Evolutionary conservation across 2,329 filamentous ascomycete species (phyloP), one percentile per base, ranked within the genome.

Genomic region (Orbilia brochopaga): DNA sequence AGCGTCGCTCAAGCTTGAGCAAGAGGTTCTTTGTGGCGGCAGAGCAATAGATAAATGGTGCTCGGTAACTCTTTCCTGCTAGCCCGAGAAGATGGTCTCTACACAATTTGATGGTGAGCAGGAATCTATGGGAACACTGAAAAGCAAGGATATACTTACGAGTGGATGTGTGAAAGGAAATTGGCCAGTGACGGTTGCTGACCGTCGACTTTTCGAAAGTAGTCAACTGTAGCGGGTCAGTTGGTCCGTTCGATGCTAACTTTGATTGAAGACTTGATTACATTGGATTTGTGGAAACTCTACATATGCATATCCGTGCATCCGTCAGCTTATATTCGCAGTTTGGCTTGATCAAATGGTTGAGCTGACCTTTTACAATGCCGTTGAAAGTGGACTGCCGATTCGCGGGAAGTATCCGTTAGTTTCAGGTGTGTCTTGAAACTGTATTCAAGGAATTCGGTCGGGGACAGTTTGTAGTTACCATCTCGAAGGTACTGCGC

Each of bases 31-130:
- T 85, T 0, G 92, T 97, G 0, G 90, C 90, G 0, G 89, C 84
- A 0, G 92, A 96, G 80, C 92, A 97, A 79, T 96, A 97, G 19
- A 97, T 86, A 77, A 96, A 96, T 0, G 91, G 90, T 27, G 90
- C 86, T 51, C 87, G 85, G 60, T 92, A 83, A 11, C 83, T 85
- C 21, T 61, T 65, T 2, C 67, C 74, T 75, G 96, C 91, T 1
- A 97, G 83, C 0, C 93, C 92, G 37, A 85, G 84, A 0, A 97
- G 84, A 79, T 97, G 93, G 76, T 97, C 92, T 74, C 89, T 95
- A 44, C 11, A 35, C 8, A 32, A 8, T 32, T 5, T 6, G 19
- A 32, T 17, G n/a, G n/a, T 61, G 17, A 67, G 54, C 27, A n/a
- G n/a, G n/a, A n/a, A 32, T 17, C 8, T n/a, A 37, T 46, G 46